Evolutionary conservation across 257 asterid species (phyloP), one percentile per base, ranked within the genome.

Genomic region (Ophiorrhiza pumila): DNA sequence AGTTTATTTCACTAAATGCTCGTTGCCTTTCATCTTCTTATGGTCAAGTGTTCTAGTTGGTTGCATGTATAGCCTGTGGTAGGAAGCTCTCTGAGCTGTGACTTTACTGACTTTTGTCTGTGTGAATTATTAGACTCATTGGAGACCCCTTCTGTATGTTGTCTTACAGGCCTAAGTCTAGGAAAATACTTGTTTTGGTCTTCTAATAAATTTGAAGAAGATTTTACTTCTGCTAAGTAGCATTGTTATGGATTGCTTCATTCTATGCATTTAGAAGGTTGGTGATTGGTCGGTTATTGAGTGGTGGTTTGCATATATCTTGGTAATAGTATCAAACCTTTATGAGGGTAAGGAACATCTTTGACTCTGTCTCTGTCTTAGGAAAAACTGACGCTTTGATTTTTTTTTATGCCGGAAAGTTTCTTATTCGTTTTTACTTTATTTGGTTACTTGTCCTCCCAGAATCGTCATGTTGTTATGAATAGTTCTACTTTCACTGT

Each of bases 381-480:
- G n/a, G n/a, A n/a, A n/a, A n/a, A n/a, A n/a, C n/a, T n/a, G n/a
- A n/a, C 20, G 15, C 13, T n/a, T 41, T n/a, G 50, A 39, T 22
- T n/a, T 35, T 15, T 25, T 6, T 15, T 11, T 32, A 32, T 73
- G n/a, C 8, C 49, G 46, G 43, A 20, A 69, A 13, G 39, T 34
- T 65, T 65, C 14, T 32, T 45, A 0, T 13, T 49, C 32, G 14
- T 6, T 42, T 23, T 34, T 42, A 8, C 12, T 31, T 64, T 66
- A 23, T n/a, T 31, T 43, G 46, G 22, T 58, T 65, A 39, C 22
- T 15, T 39, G n/a, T 49, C 52, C 60, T 35, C 35, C 59, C 93
- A 91, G 97, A 86, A 77, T 80, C 93, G 90, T 61, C 96, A 91
- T 78, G 86, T 94, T 78, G 78, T 80, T 53, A 82, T 94, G 94